Evolutionary conservation across 31 red algal genomes (phyloP), one percentile per base, ranked within the genome.

Genomic region (Odonthalia washingtoniensis): DNA sequence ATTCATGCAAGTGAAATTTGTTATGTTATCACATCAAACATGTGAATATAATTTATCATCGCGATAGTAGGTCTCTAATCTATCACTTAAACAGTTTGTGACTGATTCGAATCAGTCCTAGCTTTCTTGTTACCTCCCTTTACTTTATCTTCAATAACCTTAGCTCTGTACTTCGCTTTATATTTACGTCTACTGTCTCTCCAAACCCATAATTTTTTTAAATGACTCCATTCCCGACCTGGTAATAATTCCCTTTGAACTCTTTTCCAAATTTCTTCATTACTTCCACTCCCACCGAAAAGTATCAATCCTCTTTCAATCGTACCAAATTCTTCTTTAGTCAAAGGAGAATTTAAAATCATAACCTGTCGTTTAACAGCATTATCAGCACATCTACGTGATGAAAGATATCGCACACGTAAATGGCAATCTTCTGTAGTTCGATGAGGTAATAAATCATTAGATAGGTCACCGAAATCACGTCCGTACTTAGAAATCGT

Each of bases 361-460:
- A 85, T 83, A 53, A 93, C 78, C 42, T 88, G 84, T 42, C 85
- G 70, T 52, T 93, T 93, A 62, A 93, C 91, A 26, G 84, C 74
- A 72, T 93, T 93, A 31, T 88, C 91, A 36, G 78, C 38, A 60
- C 91, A 93, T 21, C 91, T 60, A 45, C 91, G 77, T 27, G 78
- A 84, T 21, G 84, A 88, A 30, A 93, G 63, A 84, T 88, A 82
- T 44, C 79, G 41, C 60, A 88, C 85, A 33, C 91, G 66, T n/a
- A 72, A 64, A 31, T 83, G 70, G 52, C 91, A 93, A 41, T 93
- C 91, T 1, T 88, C 91, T 9, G 76, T 79, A 32, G 46, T 24
- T 40, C 91, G 77, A 79, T 93, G 91, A n/a, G 91, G 91, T 21
- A 93, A 62, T 65, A 93, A 53, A 35, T 93, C 91, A 12, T 83